Evolutionary conservation across 192 early-diverging fungal genomes (phyloP).

Genomic region (Haplosporangium gracile): DNA sequence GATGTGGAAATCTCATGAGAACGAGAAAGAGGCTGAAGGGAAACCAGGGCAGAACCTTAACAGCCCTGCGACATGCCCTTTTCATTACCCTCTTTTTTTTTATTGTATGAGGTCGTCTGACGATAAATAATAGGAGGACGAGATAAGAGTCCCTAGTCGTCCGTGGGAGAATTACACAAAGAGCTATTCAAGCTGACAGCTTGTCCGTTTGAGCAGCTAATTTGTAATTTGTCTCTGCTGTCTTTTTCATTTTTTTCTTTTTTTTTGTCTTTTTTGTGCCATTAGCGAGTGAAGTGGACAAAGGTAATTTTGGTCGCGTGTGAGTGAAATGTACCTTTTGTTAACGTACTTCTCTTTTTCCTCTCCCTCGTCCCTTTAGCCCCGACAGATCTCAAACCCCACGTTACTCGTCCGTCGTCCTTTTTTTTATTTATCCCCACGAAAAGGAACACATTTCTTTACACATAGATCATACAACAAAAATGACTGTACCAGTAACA

Average conservation of each 20-base stretch:
- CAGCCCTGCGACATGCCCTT: neutral
- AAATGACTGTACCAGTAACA: conserved; percentile 39
- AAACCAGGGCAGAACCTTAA: neutral
- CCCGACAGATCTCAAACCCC: neutral
- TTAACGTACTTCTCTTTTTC: neutral
- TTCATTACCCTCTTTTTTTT: neutral
- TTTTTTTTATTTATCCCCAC: neutral
- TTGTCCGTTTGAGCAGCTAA: neutral
- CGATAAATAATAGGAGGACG: neutral
- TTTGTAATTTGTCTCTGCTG: too few species aligned
- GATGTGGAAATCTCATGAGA: neutral
- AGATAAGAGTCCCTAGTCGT: neutral
- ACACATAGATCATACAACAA: neutral
- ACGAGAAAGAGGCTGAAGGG: neutral
- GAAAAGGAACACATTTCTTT: neutral
- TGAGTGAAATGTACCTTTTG: neutral
- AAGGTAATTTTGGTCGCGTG: neutral
- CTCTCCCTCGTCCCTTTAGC: neutral
- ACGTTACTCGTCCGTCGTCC: neutral
- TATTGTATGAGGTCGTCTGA: neutral
- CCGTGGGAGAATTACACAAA: neutral
- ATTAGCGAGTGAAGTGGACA: neutral
- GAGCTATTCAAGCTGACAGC: neutral
- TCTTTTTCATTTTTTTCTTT: too few species aligned
- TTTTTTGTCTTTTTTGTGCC: neutral